phyloP scores from a whole-genome alignment of 352 stramenopile genomes.

The Phytophthora tentaculata region DNA sequence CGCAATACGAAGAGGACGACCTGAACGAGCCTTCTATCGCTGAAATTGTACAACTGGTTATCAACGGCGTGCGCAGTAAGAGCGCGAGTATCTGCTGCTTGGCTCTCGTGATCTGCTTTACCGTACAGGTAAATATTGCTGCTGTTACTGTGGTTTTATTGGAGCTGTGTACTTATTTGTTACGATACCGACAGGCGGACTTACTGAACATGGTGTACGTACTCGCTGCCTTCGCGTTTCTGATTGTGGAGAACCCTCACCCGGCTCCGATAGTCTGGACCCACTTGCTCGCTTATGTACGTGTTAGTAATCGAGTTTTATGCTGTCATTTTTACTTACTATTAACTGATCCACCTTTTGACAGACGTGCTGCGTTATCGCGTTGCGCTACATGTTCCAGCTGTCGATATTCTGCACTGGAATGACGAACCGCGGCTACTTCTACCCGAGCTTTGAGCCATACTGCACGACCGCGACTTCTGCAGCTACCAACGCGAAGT shows the following conservation, averaged over 20 bases:
- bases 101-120: slow-evolving; percentile 70
- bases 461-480: slow-evolving; percentile 55
- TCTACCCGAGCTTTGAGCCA: slow-evolving; percentile 84
- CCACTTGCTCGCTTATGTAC: slow-evolving; percentile 83
- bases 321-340: not conserved
- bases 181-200: slow-evolving; percentile 55
- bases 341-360: slow-evolving; percentile 13
- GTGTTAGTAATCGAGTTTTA: slow-evolving; percentile 22
- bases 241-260: slow-evolving; percentile 79
- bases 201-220: slow-evolving; percentile 85
- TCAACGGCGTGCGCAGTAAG: slow-evolving; percentile 74
- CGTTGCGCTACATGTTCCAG: slow-evolving; percentile 82
- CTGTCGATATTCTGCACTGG: slow-evolving; percentile 84
- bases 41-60: slow-evolving; percentile 63
- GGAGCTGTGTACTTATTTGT: slow-evolving; percentile 7
- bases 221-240: slow-evolving; percentile 67
- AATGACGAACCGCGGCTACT: slow-evolving; percentile 57
- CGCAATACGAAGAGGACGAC: slow-evolving; percentile 81
- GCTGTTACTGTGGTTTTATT: not conserved
- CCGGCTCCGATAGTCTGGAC: slow-evolving; percentile 69
- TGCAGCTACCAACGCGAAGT: slow-evolving; percentile 53
- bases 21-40: slow-evolving; percentile 65
- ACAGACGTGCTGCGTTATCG: slow-evolving; percentile 58
- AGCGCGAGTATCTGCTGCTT: slow-evolving; percentile 71
- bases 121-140: slow-evolving; percentile 57